Evolutionary conservation across 2,329 filamentous ascomycete species (phyloP), one percentile per base, ranked within the genome.

Genomic region (Alternaria tenuissima): DNA sequence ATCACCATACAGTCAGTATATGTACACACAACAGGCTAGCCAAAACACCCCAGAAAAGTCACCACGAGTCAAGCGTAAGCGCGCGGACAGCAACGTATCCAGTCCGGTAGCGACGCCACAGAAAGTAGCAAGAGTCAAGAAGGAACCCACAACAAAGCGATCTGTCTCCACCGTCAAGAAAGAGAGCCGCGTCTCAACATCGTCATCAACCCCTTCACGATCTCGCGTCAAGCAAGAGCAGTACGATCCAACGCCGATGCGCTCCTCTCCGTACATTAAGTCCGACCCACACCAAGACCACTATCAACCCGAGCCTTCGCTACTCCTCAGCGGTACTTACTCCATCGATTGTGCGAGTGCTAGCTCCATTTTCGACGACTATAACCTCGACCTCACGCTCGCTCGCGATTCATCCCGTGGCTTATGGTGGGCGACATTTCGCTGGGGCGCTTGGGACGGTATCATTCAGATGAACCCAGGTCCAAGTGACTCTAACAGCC

Each of bases 351-450:
- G 72, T 47, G 53, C 57, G 5, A 78, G 24, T 73, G 56, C 52
- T 14, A 39, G 9, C 34, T 42, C 41, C 12, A 38, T 12, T 6
- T 58, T 57, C 32, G 11, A 80, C 5, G 32, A 51, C 22, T 64
- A 64, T 2, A 65, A 82, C 9, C 71, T 80, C 41, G 69, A 83
- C 16, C 81, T 80, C 2, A 75, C 82, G 1, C 59, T 68, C 36
- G 52, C 43, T 39, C 34, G 12, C 3, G 61, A 69, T 30, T 4
- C 46, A 32, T 7, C 43, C 3, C 73, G 72, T 16, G 78, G 79
- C 12, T 70, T 68, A 5, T 77, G 85, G 7, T 86, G 84, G 83
- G 83, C 80, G 0, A 69, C 63, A 1, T 85, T 86, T 62, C 74
- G 81, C 43, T 73, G 84, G 5, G 81, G 80, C 0, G 55, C 79